phyloP scores from a whole-genome alignment of 2,329 filamentous ascomycete species.

The Colletotrichum coccodes region DNA sequence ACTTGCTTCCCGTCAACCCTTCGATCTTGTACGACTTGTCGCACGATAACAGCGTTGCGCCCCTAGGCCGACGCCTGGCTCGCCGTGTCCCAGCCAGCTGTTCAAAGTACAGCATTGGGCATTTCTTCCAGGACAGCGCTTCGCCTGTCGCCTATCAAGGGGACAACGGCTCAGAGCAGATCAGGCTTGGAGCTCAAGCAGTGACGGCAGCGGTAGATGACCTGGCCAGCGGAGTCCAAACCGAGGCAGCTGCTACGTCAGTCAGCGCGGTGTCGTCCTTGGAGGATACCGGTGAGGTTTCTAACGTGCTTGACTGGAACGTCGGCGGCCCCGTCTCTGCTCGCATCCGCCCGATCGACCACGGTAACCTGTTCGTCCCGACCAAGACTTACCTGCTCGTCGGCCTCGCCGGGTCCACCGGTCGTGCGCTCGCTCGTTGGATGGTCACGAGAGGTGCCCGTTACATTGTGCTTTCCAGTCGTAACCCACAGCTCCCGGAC shows the following conservation, averaged over 20 bases:
- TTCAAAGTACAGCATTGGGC: no score
- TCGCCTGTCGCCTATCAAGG: not conserved
- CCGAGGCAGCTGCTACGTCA: not conserved
- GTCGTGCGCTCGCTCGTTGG: constrained; percentile 46
- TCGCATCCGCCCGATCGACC: not conserved
- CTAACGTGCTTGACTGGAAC: no score
- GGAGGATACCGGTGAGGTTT: no score
- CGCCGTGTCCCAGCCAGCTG: not conserved
- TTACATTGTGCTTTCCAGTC: constrained; percentile 46
- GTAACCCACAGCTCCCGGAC: constrained; percentile 46
- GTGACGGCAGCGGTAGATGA: no score
- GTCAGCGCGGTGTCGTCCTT: no score
- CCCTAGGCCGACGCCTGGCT: not conserved
- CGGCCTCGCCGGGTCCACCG: constrained; percentile 43
- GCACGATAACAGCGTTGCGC: not conserved
- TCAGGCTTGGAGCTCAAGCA: no score
- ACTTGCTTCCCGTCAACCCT: not conserved
- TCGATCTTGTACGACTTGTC: not conserved
- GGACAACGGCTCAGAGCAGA: no score
- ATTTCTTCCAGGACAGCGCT: no score
- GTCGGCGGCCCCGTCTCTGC: not conserved
- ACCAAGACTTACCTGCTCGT: constrained; percentile 44
- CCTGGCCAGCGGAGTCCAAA: no score
- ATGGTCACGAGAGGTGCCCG: constrained; percentile 46
- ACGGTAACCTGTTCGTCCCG: constrained; percentile 25